Evolutionary conservation across 257 asterid genomes (phyloP), one percentile per base, ranked within the genome.

Genomic region (Perilla frutescens): DNA sequence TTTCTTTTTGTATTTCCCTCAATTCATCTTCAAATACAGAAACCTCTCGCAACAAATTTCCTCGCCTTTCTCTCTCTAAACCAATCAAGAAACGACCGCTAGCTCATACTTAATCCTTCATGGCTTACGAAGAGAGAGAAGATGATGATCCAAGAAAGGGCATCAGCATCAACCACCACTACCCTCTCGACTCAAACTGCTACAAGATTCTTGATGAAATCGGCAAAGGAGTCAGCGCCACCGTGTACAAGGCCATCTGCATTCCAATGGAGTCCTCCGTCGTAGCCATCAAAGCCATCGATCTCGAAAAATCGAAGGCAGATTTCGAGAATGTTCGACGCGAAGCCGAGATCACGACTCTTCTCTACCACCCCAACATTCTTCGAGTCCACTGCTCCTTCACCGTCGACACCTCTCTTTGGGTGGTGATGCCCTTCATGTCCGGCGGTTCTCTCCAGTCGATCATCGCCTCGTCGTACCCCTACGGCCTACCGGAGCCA

Each of bases 351-450:
- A 83, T 79, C 1, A 82, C 88, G 82, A 73, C 79, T 6, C 95
- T 90, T 20, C 93, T 92, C 57, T 74, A 82, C 73, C 98, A 92
- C 75, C 98, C 95, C 2, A 92, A 90, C 70, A 92, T 92, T 79
- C 94, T 90, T 77, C 75, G 75, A 39, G 96, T 95, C 39, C 95
- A 92, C 67, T 90, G 98, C 63, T 86, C 92, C 58, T 92, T 92
- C 87, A 82, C 91, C 0, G 97, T 90, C 1, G 79, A 80, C 32
- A 81, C 73, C 76, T 80, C 67, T 31, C 94, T 92, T 3, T 92
- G 98, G 98, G 96, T 92, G 51, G 89, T 92, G 44, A 92, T 92
- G 97, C 97, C 97, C 1, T 90, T 90, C 89, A 88, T 92, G 94
- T 90, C 96, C 2, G 86, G 87, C 2, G 96, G 96, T 32, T 90